Evolutionary conservation across 768 basidiomycete species (phyloP).

Genomic region (Serendipita vermifera): DNA sequence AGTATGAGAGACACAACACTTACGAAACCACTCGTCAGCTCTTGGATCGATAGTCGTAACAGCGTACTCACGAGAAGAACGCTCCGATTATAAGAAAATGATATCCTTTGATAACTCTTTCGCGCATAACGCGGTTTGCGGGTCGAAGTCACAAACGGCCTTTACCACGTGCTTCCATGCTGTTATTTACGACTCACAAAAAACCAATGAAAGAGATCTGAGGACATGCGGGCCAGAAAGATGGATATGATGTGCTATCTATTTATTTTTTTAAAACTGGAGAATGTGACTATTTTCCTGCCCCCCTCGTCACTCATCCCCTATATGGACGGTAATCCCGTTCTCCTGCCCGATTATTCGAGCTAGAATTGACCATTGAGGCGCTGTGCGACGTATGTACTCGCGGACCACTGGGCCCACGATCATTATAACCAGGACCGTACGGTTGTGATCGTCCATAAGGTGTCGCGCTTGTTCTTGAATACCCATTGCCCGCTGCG

Average conservation of each 20-base stretch:
- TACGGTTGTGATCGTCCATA: too few relatives aligned
- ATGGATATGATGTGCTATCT: neutral
- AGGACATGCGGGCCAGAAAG: neutral
- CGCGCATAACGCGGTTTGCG: neutral
- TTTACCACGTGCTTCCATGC: neutral
- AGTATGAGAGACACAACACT: neutral
- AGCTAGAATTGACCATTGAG: too few relatives aligned
- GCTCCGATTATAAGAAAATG: conserved; percentile 3
- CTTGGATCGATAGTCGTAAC: neutral
- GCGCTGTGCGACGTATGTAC: too few relatives aligned
- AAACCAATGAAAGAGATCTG: neutral
- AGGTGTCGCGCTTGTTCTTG: too few relatives aligned
- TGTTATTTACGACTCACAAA: neutral
- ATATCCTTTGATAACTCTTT: neutral
- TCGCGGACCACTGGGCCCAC: too few relatives aligned
- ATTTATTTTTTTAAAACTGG: too few relatives aligned
- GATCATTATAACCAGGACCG: too few relatives aligned
- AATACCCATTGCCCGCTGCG: too few relatives aligned
- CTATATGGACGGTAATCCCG: too few relatives aligned
- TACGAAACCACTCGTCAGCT: neutral
- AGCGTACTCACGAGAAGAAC: neutral
- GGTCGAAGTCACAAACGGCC: neutral
- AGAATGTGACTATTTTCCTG: too few relatives aligned
- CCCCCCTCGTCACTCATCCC: too few relatives aligned
- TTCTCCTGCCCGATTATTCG: too few relatives aligned